Evolutionary conservation across 169 alveolate genomes (phyloP), one percentile per base, ranked within the genome.

Genomic region (Plasmodium billcollinsi): DNA sequence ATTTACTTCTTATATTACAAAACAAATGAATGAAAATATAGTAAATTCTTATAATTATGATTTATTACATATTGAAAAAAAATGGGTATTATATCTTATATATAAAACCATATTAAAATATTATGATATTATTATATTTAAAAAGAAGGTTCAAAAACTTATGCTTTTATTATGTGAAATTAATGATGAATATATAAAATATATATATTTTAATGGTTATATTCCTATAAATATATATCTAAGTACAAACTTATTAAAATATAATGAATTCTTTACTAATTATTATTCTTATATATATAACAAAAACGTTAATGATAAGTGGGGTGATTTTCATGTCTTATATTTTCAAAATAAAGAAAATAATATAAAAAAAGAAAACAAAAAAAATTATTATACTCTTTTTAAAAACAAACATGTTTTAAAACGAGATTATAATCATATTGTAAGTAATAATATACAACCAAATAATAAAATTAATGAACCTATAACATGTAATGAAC

Each of bases 271-370:
- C 67, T 78, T 78, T 45, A 78, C 65, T 4, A 45, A 78, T 43
- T 59, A 49, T 52, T 78, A 78, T 20, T 33, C 89, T 0, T 78
- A 18, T 78, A 14, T 78, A 21, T 78, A 65, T 47, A 78, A 78
- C 47, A 63, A 58, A 63, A 78, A 59, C 15, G 39, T n/a, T 18
- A 78, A 66, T 58, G 5, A 58, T 9, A 50, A 78, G 20, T 78
- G 89, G 89, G 89, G 89, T 33, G 20, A 45, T 26, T 78, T 78
- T 18, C 89, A 78, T 24, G 89, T 78, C n/a, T 54, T 78, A n/a
- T 66, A 78, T 52, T 15, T 7, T 14, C 69, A 78, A 18, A 78
- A 59, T 14, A 0, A 18, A 56, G 4, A 65, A 15, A 52, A 11
- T 7, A 12, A 14, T 15, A 39, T 7, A 9, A 78, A 58, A 26